These are phyloP conservation scores for Neonectria sp. DNA, from an alignment of 2,329 filamentous ascomycete genomes.

Conservation along the genomic window DNA sequence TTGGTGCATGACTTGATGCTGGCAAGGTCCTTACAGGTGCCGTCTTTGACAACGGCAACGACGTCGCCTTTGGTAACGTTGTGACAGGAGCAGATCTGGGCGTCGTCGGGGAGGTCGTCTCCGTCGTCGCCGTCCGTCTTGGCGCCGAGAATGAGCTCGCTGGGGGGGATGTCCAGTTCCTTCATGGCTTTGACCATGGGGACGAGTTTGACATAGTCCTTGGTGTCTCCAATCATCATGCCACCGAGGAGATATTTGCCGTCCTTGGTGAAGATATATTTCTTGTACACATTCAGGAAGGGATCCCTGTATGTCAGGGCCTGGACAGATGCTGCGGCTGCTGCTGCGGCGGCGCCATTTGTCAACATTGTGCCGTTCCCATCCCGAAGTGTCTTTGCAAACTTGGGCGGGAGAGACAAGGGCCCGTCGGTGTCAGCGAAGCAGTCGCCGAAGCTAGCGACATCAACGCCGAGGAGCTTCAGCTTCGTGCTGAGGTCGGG, in stretches of 20 bases:
- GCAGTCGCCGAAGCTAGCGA: slow-evolving; percentile 94
- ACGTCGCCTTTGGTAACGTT: slow-evolving; percentile 92
- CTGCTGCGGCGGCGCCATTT: slow-evolving; percentile 19
- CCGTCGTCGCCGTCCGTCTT: slow-evolving; percentile 78
- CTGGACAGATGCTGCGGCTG: slow-evolving; percentile 75
- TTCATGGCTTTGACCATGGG: slow-evolving; percentile 90
- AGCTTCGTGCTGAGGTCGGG: slow-evolving; percentile 94
- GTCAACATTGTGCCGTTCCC: slow-evolving; percentile 22
- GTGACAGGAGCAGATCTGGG: slow-evolving; percentile 93
- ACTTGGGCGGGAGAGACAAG: slow-evolving; percentile 77
- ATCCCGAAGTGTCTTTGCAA: slow-evolving; percentile 52
- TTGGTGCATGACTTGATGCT: slow-evolving; percentile 93
- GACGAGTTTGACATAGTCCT: slow-evolving; percentile 90
- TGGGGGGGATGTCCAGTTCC: slow-evolving; percentile 81
- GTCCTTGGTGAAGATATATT: slow-evolving; percentile 91
- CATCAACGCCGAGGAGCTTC: slow-evolving; percentile 90
- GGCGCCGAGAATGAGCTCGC: slow-evolving; percentile 86
- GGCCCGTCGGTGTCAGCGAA: slow-evolving; percentile 91
- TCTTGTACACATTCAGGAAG: slow-evolving; percentile 91
- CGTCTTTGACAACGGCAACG: slow-evolving; percentile 79
- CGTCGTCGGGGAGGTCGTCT: slow-evolving; percentile 86
- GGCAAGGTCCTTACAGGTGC: slow-evolving; percentile 84
- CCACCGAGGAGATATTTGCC: slow-evolving; percentile 93
- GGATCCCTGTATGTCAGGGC: slow-evolving; percentile 91
- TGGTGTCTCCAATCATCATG: slow-evolving; percentile 97